Evolutionary conservation across 176 grass and related monocot species (phyloP).

Genomic region (Thalia dealbata): DNA sequence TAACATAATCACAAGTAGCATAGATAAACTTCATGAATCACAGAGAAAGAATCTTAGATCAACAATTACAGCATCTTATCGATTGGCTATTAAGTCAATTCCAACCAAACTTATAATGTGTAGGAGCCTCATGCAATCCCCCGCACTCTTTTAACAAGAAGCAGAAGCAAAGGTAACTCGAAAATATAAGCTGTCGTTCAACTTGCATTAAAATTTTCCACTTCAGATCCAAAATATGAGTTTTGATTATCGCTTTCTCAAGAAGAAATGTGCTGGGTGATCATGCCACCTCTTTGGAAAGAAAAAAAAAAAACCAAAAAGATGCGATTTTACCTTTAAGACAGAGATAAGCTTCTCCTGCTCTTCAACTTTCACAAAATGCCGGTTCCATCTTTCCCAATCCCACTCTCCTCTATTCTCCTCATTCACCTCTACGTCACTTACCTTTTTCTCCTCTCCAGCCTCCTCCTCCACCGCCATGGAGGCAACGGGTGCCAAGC

Average conservation of each 20-base stretch:
- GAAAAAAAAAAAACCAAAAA: neutral
- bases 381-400: constrained; percentile 78
- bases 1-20: neutral
- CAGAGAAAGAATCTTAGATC: neutral
- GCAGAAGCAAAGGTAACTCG: too few relatives aligned
- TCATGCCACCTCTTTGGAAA: neutral
- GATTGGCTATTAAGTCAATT: neutral
- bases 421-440: constrained; percentile 9
- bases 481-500: neutral
- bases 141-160: too few relatives aligned
- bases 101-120: neutral
- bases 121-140: too few relatives aligned
- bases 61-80: too few relatives aligned
- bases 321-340: constrained; percentile 38
- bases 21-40: too few relatives aligned
- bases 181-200: too few relatives aligned
- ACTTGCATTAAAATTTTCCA: too few relatives aligned
- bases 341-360: constrained; percentile 52
- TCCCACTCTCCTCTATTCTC: constrained; percentile 53
- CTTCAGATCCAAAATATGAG: too few relatives aligned
- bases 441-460: constrained; percentile 21
- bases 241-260: too few relatives aligned
- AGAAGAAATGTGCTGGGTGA: neutral
- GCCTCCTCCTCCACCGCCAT: constrained; percentile 20
- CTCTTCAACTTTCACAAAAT: constrained; percentile 62